Conservation (phyloP, 208 protist genomes). For the Wallacemonas sp. region DNA sequence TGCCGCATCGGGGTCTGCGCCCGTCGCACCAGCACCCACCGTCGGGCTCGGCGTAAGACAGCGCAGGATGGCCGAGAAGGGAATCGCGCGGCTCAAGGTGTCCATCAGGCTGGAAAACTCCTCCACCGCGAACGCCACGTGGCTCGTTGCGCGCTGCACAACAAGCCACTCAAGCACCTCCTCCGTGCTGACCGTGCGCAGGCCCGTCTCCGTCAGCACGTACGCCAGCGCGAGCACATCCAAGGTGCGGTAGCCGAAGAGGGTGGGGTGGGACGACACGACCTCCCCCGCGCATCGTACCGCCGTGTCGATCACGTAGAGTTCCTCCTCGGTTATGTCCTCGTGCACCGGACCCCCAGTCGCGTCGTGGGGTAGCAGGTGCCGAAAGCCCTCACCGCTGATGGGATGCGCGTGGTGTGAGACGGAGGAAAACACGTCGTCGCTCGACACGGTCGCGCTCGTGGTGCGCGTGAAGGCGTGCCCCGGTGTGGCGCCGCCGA, state of each 20-base stretch:
- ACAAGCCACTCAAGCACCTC: conserved; percentile 39
- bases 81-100: conserved; percentile 42
- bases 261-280: neutral
- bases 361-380: neutral
- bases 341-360: neutral
- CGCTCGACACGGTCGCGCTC: neutral
- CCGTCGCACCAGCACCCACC: neutral
- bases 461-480: neutral
- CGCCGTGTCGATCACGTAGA: neutral
- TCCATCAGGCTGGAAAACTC: conserved; percentile 38
- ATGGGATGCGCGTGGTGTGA: neutral
- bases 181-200: conserved; percentile 27
- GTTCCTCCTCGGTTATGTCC: neutral
- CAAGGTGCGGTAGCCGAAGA: conserved; percentile 20
- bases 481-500: no score
- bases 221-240: conserved; percentile 40
- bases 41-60: conserved; percentile 14
- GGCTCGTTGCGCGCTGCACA: neutral
- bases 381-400: neutral
- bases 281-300: neutral
- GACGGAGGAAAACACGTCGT: neutral
- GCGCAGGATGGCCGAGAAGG: conserved; percentile 41
- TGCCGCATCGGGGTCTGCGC: neutral
- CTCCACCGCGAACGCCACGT: conserved; percentile 30
- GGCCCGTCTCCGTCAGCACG: conserved; percentile 29